Evolutionary conservation across 1,284 basidiomycete genomes (phyloP).

Genomic region (Ganoderma lucidum): DNA sequence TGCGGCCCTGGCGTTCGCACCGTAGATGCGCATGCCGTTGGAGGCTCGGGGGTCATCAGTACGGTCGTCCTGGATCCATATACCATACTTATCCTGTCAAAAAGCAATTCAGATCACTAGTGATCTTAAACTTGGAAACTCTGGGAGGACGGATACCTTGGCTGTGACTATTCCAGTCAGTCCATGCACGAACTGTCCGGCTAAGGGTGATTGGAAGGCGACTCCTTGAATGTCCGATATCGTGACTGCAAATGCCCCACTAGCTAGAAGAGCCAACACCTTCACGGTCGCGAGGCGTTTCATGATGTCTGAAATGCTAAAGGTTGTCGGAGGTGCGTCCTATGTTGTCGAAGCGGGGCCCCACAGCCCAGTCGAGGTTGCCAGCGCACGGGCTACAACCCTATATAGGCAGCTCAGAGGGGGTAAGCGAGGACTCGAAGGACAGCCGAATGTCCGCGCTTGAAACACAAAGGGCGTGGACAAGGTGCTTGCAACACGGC

Average conservation of each 20-base stretch:
- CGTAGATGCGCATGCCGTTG: constrained; percentile 62
- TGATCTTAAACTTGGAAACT: not conserved
- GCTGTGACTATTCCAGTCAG: constrained; percentile 64
- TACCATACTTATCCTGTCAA: constrained; percentile 54
- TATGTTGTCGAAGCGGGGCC: not conserved
- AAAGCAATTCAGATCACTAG: not conserved
- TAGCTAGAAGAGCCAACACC: not conserved
- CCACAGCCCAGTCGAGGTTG: not conserved
- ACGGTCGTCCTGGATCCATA: constrained; percentile 60
- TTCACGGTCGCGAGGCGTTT: constrained; percentile 4
- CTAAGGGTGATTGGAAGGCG: constrained; percentile 57
- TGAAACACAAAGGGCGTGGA: constrained; percentile 20
- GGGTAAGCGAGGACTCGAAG: not conserved
- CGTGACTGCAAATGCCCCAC: constrained; percentile 16
- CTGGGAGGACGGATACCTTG: constrained; percentile 47
- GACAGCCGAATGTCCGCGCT: not conserved
- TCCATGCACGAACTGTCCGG: constrained; percentile 55
- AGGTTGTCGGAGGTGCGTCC: not conserved
- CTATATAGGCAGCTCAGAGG: not conserved
- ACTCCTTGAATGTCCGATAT: constrained; percentile 63
- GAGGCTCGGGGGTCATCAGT: constrained; percentile 56
- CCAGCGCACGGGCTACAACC: not conserved
- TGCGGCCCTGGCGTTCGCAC: constrained; percentile 49
- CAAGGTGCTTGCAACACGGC: constrained; percentile 22
- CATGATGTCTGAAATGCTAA: not conserved